phyloP scores from a whole-genome alignment of 441 rosid genomes.

The Pelargonium cotyledonis region DNA sequence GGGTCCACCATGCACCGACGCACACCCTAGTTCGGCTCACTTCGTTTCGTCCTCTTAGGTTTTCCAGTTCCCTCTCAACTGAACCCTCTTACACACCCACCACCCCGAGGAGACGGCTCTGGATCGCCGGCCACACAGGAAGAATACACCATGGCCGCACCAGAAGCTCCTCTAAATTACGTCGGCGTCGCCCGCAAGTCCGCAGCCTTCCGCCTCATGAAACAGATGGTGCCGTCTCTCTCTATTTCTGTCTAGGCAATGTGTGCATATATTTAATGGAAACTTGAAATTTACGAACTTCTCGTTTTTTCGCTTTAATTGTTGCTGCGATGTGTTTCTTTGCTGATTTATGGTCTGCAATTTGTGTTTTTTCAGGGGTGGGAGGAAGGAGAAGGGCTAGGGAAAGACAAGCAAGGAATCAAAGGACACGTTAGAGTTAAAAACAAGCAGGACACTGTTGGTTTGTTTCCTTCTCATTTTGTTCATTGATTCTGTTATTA shows the following conservation, averaged over 20 bases:
- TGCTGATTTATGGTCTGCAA: conserved; percentile 10
- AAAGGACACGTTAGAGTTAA: conserved; percentile 77
- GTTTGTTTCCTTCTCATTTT: conserved; percentile 25
- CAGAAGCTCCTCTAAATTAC: conserved; percentile 86
- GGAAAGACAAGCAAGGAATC: conserved; percentile 96
- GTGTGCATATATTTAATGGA: neutral
- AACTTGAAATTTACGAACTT: conserved; percentile 6
- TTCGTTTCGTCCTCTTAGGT: conserved; percentile 16
- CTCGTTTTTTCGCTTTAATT: neutral
- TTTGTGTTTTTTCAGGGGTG: conserved; percentile 50
- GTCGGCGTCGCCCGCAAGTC: conserved; percentile 77
- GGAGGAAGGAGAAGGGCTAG: conserved; percentile 99
- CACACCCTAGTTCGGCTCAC: neutral
- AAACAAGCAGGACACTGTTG: conserved; percentile 84
- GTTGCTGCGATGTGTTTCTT: neutral
- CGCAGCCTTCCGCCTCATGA: conserved; percentile 95
- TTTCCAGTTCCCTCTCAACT: conserved; percentile 16
- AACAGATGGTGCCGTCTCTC: conserved; percentile 64
- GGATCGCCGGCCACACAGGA: conserved; percentile 23
- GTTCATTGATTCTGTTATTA: neutral
- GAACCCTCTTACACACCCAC: conserved; percentile 14
- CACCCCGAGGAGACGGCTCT: conserved; percentile 28
- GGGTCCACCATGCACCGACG: neutral
- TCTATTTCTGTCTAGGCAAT: neutral
- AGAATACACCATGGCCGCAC: conserved; percentile 63